These are phyloP conservation scores for Fomitopsis serialis DNA, from an alignment of 768 basidiomycete genomes.

Conservation along the genomic window DNA sequence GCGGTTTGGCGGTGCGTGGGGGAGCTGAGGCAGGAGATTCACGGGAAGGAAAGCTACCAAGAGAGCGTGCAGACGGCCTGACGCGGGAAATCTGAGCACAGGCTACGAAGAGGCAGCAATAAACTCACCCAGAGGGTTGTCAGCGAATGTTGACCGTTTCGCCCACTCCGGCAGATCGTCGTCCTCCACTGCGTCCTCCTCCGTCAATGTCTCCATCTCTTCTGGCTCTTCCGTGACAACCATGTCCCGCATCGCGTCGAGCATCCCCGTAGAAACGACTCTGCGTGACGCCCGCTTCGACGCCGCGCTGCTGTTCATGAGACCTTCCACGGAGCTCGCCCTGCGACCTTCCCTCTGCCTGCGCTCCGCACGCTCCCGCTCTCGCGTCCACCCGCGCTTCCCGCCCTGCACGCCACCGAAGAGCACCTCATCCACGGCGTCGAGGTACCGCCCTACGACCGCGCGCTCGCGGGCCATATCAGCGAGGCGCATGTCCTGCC, in stretches of 20 bases:
- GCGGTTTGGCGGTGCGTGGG: slow-evolving; percentile 28
- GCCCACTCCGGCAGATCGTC: slow-evolving; percentile 80
- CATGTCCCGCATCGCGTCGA: slow-evolving; percentile 47
- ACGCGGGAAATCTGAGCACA: no score
- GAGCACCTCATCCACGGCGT: slow-evolving; percentile 75
- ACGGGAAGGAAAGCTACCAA: slow-evolving; percentile 56
- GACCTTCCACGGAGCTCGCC: slow-evolving; percentile 41
- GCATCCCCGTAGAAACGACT: slow-evolving; percentile 55
- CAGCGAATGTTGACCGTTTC: slow-evolving; percentile 45
- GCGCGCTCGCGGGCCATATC: slow-evolving; percentile 53
- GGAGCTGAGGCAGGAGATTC: slow-evolving; percentile 36
- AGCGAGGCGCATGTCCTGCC: slow-evolving; percentile 51
- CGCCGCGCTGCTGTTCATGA: slow-evolving; percentile 12
- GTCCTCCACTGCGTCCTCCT: slow-evolving; percentile 54
- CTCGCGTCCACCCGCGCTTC: slow-evolving; percentile 43
- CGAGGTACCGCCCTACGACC: slow-evolving; percentile 57
- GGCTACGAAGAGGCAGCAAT: neutral
- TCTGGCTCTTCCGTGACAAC: slow-evolving; percentile 51
- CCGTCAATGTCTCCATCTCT: slow-evolving; percentile 42
- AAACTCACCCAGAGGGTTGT: slow-evolving; percentile 54
- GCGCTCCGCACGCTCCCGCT: slow-evolving; percentile 35
- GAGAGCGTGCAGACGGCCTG: slow-evolving; percentile 64
- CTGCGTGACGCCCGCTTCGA: slow-evolving; percentile 31
- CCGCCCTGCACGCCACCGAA: slow-evolving; percentile 55
- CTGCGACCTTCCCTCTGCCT: slow-evolving; percentile 34